phyloP scores from a whole-genome alignment of 345 rosid species.

The Nasturtium officinale region DNA sequence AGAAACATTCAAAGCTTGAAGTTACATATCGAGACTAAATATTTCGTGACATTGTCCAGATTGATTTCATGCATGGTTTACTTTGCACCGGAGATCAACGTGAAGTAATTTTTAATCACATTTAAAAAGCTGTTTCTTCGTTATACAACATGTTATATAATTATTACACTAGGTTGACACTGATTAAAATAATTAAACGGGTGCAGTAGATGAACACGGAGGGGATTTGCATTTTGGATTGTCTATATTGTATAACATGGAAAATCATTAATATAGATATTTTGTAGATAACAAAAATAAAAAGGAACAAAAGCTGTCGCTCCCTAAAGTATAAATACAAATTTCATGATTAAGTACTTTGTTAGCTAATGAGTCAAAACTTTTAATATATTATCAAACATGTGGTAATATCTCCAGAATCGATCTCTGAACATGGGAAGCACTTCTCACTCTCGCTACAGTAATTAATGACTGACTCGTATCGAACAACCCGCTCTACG shows the following conservation, averaged over 20 bases:
- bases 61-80: background rate
- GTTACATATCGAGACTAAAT: slow-evolving; percentile 16
- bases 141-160: background rate
- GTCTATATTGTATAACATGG: slow-evolving; percentile 25
- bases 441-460: slow-evolving; percentile 42
- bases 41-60: background rate
- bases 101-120: background rate
- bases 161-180: slow-evolving; percentile 20
- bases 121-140: slow-evolving; percentile 13
- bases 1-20: background rate
- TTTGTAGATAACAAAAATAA: background rate
- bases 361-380: slow-evolving; percentile 30
- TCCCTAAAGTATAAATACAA: slow-evolving; percentile 12
- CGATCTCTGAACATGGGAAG: slow-evolving; percentile 42
- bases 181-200: slow-evolving; percentile 17
- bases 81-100: background rate
- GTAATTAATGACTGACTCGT: slow-evolving; percentile 32
- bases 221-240: slow-evolving; percentile 33
- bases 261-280: background rate
- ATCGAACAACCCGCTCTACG: slow-evolving; percentile 32
- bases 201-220: slow-evolving; percentile 24
- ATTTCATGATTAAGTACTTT: slow-evolving; percentile 21
- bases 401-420: slow-evolving; percentile 37
- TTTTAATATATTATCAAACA: slow-evolving; percentile 18
- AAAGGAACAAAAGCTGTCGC: slow-evolving; percentile 41